Conservation (phyloP, 1,284 basidiomycete genomes). For the Microbotryum scabiosae region DNA sequence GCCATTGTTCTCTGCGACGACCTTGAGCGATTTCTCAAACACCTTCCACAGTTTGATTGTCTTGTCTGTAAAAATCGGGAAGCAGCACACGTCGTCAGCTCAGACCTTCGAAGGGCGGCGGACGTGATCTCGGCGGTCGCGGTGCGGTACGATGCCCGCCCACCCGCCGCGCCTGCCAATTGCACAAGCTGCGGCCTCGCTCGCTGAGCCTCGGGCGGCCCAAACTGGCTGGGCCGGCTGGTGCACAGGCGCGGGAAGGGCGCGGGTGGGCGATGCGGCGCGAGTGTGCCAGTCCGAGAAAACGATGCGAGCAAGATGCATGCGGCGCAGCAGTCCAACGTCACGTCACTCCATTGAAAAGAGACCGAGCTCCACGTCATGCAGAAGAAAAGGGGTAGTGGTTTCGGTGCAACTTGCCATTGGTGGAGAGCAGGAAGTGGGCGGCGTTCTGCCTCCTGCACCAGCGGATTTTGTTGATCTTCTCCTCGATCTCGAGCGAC, state of each 20-base stretch:
- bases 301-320: too few relatives aligned
- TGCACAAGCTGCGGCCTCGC: too few relatives aligned
- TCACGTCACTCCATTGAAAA: neutral
- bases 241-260: too few relatives aligned
- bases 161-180: too few relatives aligned
- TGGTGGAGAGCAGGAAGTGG: slow-evolving; percentile 94
- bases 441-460: slow-evolving; percentile 96
- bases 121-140: too few relatives aligned
- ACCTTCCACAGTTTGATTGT: slow-evolving; percentile 99
- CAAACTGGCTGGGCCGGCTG: too few relatives aligned
- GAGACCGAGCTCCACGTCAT: neutral
- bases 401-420: slow-evolving; percentile 53
- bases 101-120: neutral
- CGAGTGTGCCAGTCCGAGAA: too few relatives aligned
- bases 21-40: slow-evolving; percentile 92
- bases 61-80: slow-evolving; percentile 62
- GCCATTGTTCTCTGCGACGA: slow-evolving; percentile 89
- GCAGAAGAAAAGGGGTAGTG: neutral
- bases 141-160: too few relatives aligned
- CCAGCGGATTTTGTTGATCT: slow-evolving; percentile 99
- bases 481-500: slow-evolving; percentile 99
- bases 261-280: too few relatives aligned
- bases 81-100: neutral
- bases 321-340: neutral
- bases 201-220: too few relatives aligned